These are phyloP conservation scores for Cucumis cinereus DNA, from an alignment of 306 rosid genomes.

Conservation along the genomic window DNA sequence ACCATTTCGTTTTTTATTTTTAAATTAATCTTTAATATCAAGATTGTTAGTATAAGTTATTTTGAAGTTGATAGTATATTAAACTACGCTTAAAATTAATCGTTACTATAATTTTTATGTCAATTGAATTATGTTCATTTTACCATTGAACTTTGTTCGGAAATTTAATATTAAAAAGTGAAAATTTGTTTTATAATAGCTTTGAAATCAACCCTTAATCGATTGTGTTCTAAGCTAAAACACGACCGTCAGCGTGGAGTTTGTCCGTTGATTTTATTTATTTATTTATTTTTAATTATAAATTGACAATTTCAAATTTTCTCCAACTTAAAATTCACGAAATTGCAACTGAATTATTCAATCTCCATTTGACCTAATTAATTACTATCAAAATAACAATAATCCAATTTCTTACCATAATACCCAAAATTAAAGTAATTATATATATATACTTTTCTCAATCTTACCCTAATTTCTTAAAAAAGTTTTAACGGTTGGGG, in stretches of 20 bases:
- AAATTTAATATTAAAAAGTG: neutral
- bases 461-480: no score
- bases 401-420: neutral
- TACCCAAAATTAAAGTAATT: neutral
- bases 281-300: neutral
- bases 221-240: neutral
- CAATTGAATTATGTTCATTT: no score
- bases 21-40: no score
- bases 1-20: no score
- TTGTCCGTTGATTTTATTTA: neutral
- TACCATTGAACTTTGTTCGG: no score
- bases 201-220: neutral
- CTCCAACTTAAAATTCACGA: neutral
- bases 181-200: neutral
- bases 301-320: neutral
- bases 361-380: neutral
- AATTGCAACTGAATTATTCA: neutral
- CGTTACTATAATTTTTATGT: no score
- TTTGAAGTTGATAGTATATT: no score
- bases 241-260: neutral
- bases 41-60: no score
- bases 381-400: neutral
- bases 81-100: no score
- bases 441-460: neutral
- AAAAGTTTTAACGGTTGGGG: no score